These are phyloP conservation scores for Botryosphaeria agaves DNA, from an alignment of 2,329 filamentous ascomycete genomes.

Conservation along the genomic window DNA sequence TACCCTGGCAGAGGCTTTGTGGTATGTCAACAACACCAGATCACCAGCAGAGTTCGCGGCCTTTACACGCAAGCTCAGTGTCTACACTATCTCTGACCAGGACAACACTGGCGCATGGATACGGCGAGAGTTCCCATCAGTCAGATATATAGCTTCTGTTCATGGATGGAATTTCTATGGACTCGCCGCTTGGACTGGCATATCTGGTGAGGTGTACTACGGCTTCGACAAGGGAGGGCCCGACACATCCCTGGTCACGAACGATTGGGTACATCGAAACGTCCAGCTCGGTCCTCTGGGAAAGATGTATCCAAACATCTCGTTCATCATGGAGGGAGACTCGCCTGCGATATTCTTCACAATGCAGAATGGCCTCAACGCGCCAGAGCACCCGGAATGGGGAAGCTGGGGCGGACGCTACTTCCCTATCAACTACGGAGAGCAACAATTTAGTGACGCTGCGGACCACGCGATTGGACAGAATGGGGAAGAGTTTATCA, in stretches of 20 bases:
- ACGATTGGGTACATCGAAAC: slow-evolving; percentile 34
- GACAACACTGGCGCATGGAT: slow-evolving; percentile 41
- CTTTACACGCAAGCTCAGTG: slow-evolving; percentile 26
- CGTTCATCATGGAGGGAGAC: slow-evolving; percentile 37
- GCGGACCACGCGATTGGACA: slow-evolving; percentile 18
- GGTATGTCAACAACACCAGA: slow-evolving; percentile 15
- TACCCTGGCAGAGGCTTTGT: slow-evolving; percentile 30
- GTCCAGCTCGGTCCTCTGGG: slow-evolving; percentile 34
- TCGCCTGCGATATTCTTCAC: slow-evolving; percentile 33
- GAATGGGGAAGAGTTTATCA: slow-evolving; percentile 16
- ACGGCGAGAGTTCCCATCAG: slow-evolving; percentile 32
- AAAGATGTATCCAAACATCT: slow-evolving; percentile 23
- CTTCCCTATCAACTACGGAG: slow-evolving; percentile 15
- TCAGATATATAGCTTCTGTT: slow-evolving; percentile 38
- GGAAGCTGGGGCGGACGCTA: slow-evolving; percentile 36
- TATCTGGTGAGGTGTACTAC: slow-evolving; percentile 31
- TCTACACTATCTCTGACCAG: slow-evolving; percentile 42
- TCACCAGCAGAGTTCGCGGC: slow-evolving; percentile 13
- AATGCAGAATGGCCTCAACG: slow-evolving; percentile 30
- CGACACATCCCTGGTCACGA: slow-evolving; percentile 29
- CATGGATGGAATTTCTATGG: slow-evolving; percentile 40
- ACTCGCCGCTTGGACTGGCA: slow-evolving; percentile 37
- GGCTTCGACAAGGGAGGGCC: slow-evolving; percentile 31
- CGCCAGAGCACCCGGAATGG: slow-evolving; percentile 27
- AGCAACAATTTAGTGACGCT: slow-evolving; percentile 18